Conservation (phyloP, 106 monocot genomes). For the Dioscorea dumetorum region DNA sequence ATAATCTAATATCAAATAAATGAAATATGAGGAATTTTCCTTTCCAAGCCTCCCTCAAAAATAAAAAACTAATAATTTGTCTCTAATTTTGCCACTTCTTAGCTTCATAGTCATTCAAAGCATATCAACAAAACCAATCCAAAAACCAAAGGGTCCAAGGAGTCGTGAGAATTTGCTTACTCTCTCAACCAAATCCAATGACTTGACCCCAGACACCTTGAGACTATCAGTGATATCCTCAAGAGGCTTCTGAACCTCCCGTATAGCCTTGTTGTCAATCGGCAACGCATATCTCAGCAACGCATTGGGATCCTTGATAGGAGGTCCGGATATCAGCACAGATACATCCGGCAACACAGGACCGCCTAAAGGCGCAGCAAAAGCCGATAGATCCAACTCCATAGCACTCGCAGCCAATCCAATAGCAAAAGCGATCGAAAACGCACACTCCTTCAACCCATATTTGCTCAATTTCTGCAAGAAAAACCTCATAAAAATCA, state of each 20-base stretch:
- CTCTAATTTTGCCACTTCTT: no score
- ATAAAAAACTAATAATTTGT: no score
- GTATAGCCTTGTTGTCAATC: constrained; percentile 83
- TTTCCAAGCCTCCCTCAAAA: no score
- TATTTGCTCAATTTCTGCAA: constrained; percentile 48
- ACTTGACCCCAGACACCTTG: constrained; percentile 37
- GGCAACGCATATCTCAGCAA: constrained; percentile 87
- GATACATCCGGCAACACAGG: constrained; percentile 72
- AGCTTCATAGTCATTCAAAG: no score
- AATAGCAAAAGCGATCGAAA: constrained; percentile 67
- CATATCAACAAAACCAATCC: no score
- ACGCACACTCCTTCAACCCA: constrained; percentile 54
- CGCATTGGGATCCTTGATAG: constrained; percentile 91
- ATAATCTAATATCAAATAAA: no score
- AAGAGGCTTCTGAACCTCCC: constrained; percentile 81
- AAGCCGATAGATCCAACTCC: constrained; percentile 33
- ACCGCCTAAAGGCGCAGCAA: constrained; percentile 33
- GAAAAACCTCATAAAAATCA: background rate
- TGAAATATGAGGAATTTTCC: no score
- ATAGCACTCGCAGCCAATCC: constrained; percentile 45
- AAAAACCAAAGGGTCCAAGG: no score
- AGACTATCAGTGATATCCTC: constrained; percentile 54
- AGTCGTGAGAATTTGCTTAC: constrained; percentile 14
- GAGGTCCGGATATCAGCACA: constrained; percentile 95
- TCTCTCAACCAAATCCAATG: constrained; percentile 41